Conservation (phyloP, 768 basidiomycete species). For the Tulasnella calospora region DNA sequence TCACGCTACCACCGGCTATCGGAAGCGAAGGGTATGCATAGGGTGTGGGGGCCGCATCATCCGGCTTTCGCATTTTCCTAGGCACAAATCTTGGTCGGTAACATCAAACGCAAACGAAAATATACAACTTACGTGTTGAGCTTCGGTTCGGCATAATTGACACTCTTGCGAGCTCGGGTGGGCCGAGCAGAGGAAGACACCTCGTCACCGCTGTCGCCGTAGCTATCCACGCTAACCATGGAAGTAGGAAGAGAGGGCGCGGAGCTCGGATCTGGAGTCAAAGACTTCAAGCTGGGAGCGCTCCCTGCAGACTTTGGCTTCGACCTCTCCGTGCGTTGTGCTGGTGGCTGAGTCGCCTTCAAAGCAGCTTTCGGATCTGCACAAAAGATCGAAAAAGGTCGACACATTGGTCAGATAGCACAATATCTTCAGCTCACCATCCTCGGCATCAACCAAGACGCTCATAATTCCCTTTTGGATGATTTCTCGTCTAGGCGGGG, state of each 20-base stretch:
- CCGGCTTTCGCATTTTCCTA: slow-evolving; percentile 89
- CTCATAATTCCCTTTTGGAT: slow-evolving; percentile 21
- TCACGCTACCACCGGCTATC: background rate
- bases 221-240: background rate
- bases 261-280: background rate
- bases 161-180: slow-evolving; percentile 55
- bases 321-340: background rate
- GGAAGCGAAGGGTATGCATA: slow-evolving; percentile 15
- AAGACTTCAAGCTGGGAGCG: background rate
- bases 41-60: slow-evolving; percentile 32
- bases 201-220: slow-evolving; percentile 40
- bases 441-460: slow-evolving; percentile 18
- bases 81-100: background rate
- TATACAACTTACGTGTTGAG: slow-evolving; percentile 60
- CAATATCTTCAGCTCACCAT: background rate
- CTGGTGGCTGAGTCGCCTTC: background rate
- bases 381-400: background rate
- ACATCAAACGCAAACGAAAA: background rate
- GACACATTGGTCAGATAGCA: background rate
- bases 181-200: slow-evolving; percentile 33
- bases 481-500: slow-evolving; percentile 19
- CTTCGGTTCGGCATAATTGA: slow-evolving; percentile 85
- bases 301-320: background rate
- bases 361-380: background rate
- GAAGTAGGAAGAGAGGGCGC: background rate